Percentiles rank a stretch among this genome's conserved stretches.
These are phyloP conservation scores for Tylopilus felleus DNA, from an alignment of 768 basidiomycete genomes.

Conservation along the genomic window DNA sequence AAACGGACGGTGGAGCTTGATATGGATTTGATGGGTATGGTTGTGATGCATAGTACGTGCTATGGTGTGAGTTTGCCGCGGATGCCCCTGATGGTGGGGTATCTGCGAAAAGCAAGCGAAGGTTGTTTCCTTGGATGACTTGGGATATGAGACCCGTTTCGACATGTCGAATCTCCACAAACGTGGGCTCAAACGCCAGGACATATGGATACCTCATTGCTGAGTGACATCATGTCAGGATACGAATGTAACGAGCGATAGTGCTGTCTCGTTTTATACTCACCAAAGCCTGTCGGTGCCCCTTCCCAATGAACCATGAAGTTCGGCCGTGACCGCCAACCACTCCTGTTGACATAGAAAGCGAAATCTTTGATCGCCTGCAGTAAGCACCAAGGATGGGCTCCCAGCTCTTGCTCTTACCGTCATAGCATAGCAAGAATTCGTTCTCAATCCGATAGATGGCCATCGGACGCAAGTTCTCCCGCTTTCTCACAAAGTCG, in stretches of 20 bases:
- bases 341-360: slow-evolving; percentile 97
- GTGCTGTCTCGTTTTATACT: slow-evolving; percentile 29
- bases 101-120: slow-evolving; percentile 90
- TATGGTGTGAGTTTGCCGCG: slow-evolving; percentile 39
- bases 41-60: slow-evolving; percentile 32
- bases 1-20: slow-evolving; percentile 24
- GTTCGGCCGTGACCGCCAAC: slow-evolving; percentile 82
- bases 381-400: slow-evolving; percentile 5
- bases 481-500: slow-evolving; percentile 89
- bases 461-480: slow-evolving; percentile 89
- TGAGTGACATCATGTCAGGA: slow-evolving; percentile 32
- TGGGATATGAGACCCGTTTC: slow-evolving; percentile 90
- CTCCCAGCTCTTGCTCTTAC: slow-evolving; percentile 42
- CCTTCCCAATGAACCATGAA: slow-evolving; percentile 99
- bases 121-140: slow-evolving; percentile 90
- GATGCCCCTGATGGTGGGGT: slow-evolving; percentile 84
- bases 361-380: slow-evolving; percentile 72
- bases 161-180: slow-evolving; percentile 95
- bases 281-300: slow-evolving; percentile 89
- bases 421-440: slow-evolving; percentile 96
- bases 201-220: slow-evolving; percentile 97
- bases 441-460: slow-evolving; percentile 97
- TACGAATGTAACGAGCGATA: not conserved
- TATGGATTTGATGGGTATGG: slow-evolving; percentile 33
- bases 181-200: slow-evolving; percentile 92